A percentile compares a stretch with the other conserved stretches of the same genome.
Evolutionary conservation across 2,329 filamentous ascomycete species (phyloP).

Genomic region (Fusarium fujikuroi): DNA sequence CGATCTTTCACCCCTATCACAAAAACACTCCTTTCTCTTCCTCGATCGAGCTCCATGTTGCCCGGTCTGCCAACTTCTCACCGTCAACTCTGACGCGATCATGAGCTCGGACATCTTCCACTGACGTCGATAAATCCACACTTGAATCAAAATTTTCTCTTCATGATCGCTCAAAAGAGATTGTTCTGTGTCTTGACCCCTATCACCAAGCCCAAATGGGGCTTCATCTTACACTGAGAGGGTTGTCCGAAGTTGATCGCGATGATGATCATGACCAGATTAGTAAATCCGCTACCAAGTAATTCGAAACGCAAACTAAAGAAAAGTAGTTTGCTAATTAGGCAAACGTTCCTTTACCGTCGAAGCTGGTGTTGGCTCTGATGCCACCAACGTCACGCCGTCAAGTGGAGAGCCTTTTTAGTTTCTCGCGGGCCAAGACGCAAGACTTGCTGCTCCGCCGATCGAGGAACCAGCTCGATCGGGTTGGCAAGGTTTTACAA

Average conservation of each 20-base stretch:
- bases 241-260: neutral
- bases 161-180: neutral
- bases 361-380: neutral
- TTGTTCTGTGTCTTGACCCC: neutral
- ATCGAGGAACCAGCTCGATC: neutral
- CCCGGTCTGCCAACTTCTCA: neutral
- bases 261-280: slow-evolving; percentile 2
- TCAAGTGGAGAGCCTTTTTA: neutral
- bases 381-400: slow-evolving; percentile 10
- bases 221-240: neutral
- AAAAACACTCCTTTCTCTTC: neutral
- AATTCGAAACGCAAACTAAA: neutral
- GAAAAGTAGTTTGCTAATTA: neutral
- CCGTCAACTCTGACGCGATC: slow-evolving; percentile 1
- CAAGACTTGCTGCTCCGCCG: neutral
- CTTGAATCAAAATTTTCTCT: neutral
- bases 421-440: neutral
- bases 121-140: slow-evolving; percentile 3
- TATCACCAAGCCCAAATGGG: neutral
- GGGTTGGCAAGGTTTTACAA: neutral
- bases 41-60: neutral
- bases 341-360: neutral
- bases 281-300: neutral
- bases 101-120: neutral
- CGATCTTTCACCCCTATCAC: neutral